These are phyloP conservation scores for Diaporthe sp. DNA, from an alignment of 2,329 filamentous ascomycete species.

Conservation along the genomic window DNA sequence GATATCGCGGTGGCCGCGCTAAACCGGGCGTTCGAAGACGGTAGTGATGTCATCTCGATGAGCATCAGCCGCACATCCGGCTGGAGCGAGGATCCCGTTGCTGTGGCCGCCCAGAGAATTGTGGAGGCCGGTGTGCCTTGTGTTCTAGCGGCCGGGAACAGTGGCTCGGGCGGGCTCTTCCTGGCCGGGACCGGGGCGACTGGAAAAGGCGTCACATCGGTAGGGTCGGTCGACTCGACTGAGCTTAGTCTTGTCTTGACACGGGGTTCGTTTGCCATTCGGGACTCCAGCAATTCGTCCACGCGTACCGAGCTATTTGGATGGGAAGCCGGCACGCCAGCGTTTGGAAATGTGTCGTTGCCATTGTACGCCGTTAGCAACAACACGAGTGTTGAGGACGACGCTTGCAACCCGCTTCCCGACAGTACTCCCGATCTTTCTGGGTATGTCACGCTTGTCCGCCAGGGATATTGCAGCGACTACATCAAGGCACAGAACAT, in stretches of 20 bases:
- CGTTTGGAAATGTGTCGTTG: conserved; percentile 22
- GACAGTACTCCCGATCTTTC: conserved; percentile 12
- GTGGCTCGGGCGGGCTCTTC: conserved; percentile 8
- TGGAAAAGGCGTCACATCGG: conserved; percentile 14
- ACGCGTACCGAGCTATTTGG: not conserved
- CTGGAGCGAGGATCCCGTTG: conserved; percentile 10
- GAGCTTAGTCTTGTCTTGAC: not conserved
- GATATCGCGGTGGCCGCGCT: not conserved
- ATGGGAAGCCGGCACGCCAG: conserved; percentile 8
- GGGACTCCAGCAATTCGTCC: not conserved
- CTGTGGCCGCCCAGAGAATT: not conserved
- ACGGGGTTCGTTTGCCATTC: not conserved
- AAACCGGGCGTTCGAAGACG: conserved; percentile 1
- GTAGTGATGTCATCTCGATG: not conserved
- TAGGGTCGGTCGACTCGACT: not conserved
- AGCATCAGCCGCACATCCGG: conserved; percentile 4
- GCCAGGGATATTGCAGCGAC: conserved; percentile 6
- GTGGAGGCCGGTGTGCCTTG: not conserved
- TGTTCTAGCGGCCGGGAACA: not conserved
- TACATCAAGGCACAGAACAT: conserved; percentile 6
- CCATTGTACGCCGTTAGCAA: conserved; percentile 14
- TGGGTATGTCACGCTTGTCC: conserved; percentile 15
- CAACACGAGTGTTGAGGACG: not conserved
- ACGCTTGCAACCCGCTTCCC: conserved; percentile 22
- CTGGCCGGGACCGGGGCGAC: not conserved